Evolutionary conservation across 495 filamentous ascomycete species (phyloP).

Genomic region (Aspergillus coremiiformis): DNA sequence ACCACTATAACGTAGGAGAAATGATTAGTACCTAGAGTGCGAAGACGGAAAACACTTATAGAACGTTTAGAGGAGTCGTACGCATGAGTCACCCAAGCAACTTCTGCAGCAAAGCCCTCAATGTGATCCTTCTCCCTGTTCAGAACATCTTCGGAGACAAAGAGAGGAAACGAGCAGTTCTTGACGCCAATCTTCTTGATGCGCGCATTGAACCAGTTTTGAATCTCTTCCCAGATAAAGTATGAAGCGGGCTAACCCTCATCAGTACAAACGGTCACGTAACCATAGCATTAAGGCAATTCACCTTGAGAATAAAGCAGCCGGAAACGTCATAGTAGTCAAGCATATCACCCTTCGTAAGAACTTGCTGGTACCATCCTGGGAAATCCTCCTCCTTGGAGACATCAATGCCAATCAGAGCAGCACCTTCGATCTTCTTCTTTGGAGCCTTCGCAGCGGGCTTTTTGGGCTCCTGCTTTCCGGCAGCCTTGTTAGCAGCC

Average conservation of each 20-base stretch:
- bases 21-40: conserved; percentile 19
- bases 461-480: conserved; percentile 41
- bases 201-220: conserved; percentile 75
- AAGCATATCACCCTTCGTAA: conserved; percentile 91
- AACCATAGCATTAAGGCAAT: neutral
- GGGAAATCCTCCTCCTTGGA: conserved; percentile 82
- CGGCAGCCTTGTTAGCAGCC: conserved; percentile 47
- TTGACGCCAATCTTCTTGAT: conserved; percentile 88
- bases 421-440: conserved; percentile 53
- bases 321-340: conserved; percentile 92
- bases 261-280: conserved; percentile 7
- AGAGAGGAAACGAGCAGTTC: conserved; percentile 94
- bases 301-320: conserved; percentile 84
- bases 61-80: conserved; percentile 34
- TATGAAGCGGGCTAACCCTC: conserved; percentile 58
- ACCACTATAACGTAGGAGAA: conserved; percentile 37
- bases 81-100: conserved; percentile 98
- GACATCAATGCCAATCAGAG: conserved; percentile 78
- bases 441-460: conserved; percentile 25
- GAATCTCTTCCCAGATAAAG: conserved; percentile 88
- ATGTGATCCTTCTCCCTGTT: conserved; percentile 95
- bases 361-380: conserved; percentile 91
- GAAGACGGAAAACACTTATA: conserved; percentile 1
- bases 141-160: conserved; percentile 82
- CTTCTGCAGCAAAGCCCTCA: conserved; percentile 94